phyloP scores from a whole-genome alignment of 495 filamentous ascomycete genomes.

The Parathielavia appendiculata region DNA sequence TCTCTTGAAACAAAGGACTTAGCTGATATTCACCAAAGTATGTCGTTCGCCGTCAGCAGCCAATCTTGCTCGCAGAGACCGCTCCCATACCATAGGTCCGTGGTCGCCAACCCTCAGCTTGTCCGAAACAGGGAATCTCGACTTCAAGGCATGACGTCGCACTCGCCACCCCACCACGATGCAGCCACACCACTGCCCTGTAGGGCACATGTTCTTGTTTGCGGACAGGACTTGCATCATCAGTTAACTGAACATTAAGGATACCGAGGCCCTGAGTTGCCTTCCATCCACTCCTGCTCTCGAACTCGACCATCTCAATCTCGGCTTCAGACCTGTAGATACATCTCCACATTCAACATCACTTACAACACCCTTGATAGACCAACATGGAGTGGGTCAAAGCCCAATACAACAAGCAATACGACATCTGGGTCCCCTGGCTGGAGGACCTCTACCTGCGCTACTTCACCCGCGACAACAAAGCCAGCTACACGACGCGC shows the following conservation, averaged over 20 bases:
- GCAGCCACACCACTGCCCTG: background rate
- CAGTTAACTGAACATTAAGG: background rate
- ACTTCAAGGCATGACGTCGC: conserved; percentile 5
- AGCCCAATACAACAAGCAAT: conserved; percentile 57
- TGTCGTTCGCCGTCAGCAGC: too few species aligned
- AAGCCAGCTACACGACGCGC: conserved; percentile 59
- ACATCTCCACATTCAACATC: too few species aligned
- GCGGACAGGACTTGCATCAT: conserved; percentile 5
- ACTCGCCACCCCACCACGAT: conserved; percentile 1
- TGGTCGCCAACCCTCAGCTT: background rate
- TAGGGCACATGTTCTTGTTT: background rate
- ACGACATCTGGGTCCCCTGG: conserved; percentile 71
- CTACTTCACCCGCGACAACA: conserved; percentile 70
- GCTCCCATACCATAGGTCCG: background rate
- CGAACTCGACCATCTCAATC: background rate
- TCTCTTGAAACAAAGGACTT: too few species aligned
- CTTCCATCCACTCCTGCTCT: too few species aligned
- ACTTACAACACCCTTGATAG: too few species aligned
- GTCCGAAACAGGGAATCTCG: conserved; percentile 1
- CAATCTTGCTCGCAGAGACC: too few species aligned
- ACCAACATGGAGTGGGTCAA: conserved; percentile 49
- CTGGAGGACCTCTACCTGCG: conserved; percentile 64
- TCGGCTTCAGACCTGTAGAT: background rate
- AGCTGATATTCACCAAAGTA: too few species aligned
- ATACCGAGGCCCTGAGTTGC: background rate